Evolutionary conservation across 176 grass and related monocot species (phyloP).

Genomic region (maize (Zea mays)): Zm-B73-REFERENCE-NAM-5.0 NC_050096.1:12078001-12078500

Average conservation of each 20-base stretch:
- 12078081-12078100: slow-evolving; percentile 36
- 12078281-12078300: slow-evolving; percentile 40
- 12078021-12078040: background rate
- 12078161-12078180: background rate
- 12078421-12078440: no score
- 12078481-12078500: background rate
- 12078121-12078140: background rate
- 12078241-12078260: slow-evolving; percentile 46
- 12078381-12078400: slow-evolving; percentile 57
- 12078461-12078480: background rate
- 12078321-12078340: slow-evolving; percentile 29
- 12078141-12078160: background rate
- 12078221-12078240: slow-evolving; percentile 41
- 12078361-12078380: slow-evolving; percentile 49
- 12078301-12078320: slow-evolving; percentile 35
- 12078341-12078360: slow-evolving; percentile 32
- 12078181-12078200: background rate
- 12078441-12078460: background rate
- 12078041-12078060: background rate
- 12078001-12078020: background rate
- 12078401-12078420: background rate
- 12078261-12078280: slow-evolving; percentile 19
- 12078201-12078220: background rate
- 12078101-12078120: background rate
- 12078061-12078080: background rate